Conservation (phyloP, 2,329 filamentous ascomycete genomes). For the Colletotrichum cordylinicola region DNA sequence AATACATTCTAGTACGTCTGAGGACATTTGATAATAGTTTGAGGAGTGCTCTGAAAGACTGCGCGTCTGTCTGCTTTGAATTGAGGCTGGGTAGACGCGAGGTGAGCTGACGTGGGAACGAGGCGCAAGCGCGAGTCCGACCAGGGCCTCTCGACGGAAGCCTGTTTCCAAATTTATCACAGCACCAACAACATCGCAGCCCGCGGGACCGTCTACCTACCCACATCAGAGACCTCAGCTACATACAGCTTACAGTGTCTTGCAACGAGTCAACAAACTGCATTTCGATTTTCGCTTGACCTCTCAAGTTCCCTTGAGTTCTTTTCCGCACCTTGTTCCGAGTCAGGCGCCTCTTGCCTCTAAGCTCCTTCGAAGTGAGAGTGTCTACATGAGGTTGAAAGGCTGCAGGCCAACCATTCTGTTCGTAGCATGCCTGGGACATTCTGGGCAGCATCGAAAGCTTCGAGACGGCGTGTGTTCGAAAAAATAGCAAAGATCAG, state of each 20-base stretch:
- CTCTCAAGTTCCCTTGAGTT: neutral
- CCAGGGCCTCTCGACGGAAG: neutral
- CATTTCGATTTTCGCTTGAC: neutral
- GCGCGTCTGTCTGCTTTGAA: neutral
- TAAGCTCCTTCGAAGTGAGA: neutral
- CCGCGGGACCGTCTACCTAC: neutral
- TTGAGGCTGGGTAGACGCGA: neutral
- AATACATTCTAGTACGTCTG: neutral
- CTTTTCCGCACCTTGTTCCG: neutral
- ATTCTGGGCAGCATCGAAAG: neutral
- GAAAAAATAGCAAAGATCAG: neutral
- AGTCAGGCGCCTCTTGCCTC: neutral
- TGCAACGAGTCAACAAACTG: neutral
- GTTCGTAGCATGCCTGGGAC: neutral
- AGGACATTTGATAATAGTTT: neutral
- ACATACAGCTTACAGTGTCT: neutral
- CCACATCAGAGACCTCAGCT: neutral
- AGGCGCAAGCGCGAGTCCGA: neutral
- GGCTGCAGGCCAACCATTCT: too few species aligned
- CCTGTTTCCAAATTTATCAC: neutral
- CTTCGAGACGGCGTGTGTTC: neutral
- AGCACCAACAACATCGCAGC: neutral
- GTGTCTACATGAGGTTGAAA: too few species aligned
- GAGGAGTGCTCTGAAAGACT: neutral
- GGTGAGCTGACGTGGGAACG: neutral